Evolutionary conservation across 2,329 filamentous ascomycete genomes (phyloP).

Genomic region (Venturia pyrina): DNA sequence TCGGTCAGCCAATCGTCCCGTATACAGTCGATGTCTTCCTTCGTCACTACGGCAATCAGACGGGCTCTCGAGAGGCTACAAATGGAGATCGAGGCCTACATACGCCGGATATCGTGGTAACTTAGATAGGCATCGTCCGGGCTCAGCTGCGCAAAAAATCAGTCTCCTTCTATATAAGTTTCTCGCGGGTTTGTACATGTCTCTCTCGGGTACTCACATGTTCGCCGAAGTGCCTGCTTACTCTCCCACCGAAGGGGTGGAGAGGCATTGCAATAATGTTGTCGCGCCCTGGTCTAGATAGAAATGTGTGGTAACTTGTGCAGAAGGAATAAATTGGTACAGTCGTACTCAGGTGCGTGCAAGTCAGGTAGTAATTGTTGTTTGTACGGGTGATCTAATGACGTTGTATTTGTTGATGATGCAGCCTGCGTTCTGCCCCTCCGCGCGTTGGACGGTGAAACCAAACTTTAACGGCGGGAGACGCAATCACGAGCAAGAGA

Average conservation of each 20-base stretch:
- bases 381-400: neutral
- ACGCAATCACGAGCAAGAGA: no score
- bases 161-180: conserved; percentile 16
- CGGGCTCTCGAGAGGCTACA: neutral
- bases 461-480: neutral
- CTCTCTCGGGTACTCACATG: conserved; percentile 26
- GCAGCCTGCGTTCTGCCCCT: neutral
- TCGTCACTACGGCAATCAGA: conserved; percentile 53
- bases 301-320: neutral
- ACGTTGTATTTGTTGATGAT: neutral
- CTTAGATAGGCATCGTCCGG: conserved; percentile 61
- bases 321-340: neutral
- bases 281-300: neutral
- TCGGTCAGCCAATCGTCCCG: conserved; percentile 95
- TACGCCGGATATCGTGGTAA: conserved; percentile 58
- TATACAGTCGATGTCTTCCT: conserved; percentile 79
- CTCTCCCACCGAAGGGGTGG: conserved; percentile 43
- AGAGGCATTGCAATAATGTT: conserved; percentile 21
- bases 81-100: conserved; percentile 22
- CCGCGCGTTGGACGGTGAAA: neutral
- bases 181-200: neutral
- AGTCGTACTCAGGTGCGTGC: neutral
- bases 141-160: conserved; percentile 30
- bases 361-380: neutral
- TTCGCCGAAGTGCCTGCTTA: conserved; percentile 42